These are phyloP conservation scores for Albophoma yamanashiensis DNA, from an alignment of 2,329 filamentous ascomycete species.

Conservation along the genomic window DNA sequence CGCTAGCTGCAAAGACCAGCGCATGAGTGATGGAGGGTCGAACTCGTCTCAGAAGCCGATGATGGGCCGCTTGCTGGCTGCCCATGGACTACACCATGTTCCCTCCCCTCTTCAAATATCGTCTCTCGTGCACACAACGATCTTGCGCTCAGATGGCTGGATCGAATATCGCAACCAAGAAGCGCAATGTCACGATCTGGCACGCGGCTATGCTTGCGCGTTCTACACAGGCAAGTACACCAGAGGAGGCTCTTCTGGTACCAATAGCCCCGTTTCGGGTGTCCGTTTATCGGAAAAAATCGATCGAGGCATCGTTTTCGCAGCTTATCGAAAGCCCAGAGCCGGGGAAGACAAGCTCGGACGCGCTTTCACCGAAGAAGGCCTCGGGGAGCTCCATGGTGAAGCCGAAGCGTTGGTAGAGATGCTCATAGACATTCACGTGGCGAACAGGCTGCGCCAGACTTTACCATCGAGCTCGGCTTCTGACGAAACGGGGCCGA, in stretches of 20 bases:
- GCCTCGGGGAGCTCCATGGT: constrained; percentile 33
- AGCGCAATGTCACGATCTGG: constrained; percentile 31
- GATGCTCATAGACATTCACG: constrained; percentile 40
- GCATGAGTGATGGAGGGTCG: constrained; percentile 3
- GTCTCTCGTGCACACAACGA: constrained; percentile 35
- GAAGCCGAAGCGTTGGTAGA: constrained; percentile 44
- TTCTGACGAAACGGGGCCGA: constrained; percentile 27
- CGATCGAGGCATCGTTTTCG: constrained; percentile 45
- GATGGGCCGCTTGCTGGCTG: constrained; percentile 41
- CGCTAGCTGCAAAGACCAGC: constrained; percentile 3
- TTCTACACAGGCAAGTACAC: constrained; percentile 35
- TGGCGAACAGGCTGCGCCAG: constrained; percentile 23
- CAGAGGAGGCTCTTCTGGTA: constrained; percentile 12
- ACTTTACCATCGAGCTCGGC: constrained; percentile 13
- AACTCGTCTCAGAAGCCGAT: constrained; percentile 15
- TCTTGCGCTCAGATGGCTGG: constrained; percentile 39
- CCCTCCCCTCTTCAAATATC: constrained; percentile 42
- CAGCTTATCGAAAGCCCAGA: constrained; percentile 40
- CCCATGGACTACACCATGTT: constrained; percentile 40
- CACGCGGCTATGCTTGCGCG: constrained; percentile 40
- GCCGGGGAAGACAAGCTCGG: constrained; percentile 23
- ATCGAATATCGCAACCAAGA: constrained; percentile 38
- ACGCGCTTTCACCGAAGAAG: constrained; percentile 22
- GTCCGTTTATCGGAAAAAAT: constrained; percentile 15
- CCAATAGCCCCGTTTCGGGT: constrained; percentile 14